These are phyloP conservation scores for Hericium rajendrae DNA, from an alignment of 768 basidiomycete species.

Conservation along the genomic window DNA sequence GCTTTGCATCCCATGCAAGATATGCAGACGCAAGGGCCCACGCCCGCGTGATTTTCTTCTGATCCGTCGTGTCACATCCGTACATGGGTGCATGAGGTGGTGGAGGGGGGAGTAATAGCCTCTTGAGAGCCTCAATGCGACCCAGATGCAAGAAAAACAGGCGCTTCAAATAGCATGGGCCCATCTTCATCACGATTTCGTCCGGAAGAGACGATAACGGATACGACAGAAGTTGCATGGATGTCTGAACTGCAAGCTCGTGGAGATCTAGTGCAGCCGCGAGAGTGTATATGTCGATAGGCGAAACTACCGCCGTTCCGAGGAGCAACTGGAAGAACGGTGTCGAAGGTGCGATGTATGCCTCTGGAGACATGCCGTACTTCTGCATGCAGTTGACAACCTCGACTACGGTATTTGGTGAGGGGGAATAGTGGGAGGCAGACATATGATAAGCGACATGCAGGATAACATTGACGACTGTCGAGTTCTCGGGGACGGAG, in stretches of 20 bases:
- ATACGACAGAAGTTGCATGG: slow-evolving; percentile 66
- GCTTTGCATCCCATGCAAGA: slow-evolving; percentile 75
- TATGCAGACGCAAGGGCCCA: slow-evolving; percentile 81
- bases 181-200: slow-evolving; percentile 58
- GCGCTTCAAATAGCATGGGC: slow-evolving; percentile 68
- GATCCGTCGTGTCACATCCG: slow-evolving; percentile 61
- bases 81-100: slow-evolving; percentile 64
- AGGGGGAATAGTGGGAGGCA: slow-evolving; percentile 65
- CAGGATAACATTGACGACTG: slow-evolving; percentile 60
- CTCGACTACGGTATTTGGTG: slow-evolving; percentile 44
- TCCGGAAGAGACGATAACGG: slow-evolving; percentile 61
- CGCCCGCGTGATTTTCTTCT: slow-evolving; percentile 70
- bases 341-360: slow-evolving; percentile 38
- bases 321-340: slow-evolving; percentile 54
- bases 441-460: slow-evolving; percentile 67
- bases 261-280: slow-evolving; percentile 58
- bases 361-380: slow-evolving; percentile 51
- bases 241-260: slow-evolving; percentile 67
- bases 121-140: slow-evolving; percentile 72
- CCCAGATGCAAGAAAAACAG: slow-evolving; percentile 81
- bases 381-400: slow-evolving; percentile 46
- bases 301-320: slow-evolving; percentile 55
- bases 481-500: slow-evolving; percentile 48
- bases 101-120: slow-evolving; percentile 65
- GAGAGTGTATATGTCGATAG: slow-evolving; percentile 64